Evolutionary conservation across 2,329 filamentous ascomycete species (phyloP).

Genomic region (Fusarium oligoseptatum): DNA sequence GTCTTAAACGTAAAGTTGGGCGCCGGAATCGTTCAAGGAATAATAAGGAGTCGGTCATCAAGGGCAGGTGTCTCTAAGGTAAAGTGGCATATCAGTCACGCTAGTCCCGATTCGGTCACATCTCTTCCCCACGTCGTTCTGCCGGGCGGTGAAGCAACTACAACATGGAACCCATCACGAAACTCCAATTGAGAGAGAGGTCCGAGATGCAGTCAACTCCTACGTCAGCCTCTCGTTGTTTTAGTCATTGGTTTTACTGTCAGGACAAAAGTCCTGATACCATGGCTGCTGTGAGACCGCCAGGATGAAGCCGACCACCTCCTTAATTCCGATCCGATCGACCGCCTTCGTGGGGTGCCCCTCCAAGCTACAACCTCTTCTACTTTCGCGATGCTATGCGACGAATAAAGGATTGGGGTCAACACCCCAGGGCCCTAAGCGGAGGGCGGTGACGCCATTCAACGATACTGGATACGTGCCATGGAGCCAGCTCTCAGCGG

Average conservation of each 20-base stretch:
- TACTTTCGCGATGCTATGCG: slow-evolving; percentile 67
- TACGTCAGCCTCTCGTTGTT: slow-evolving; percentile 2
- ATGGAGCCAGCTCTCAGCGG: slow-evolving; percentile 81
- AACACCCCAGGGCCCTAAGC: slow-evolving; percentile 60
- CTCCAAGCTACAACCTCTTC: slow-evolving; percentile 52
- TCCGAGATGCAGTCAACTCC: not conserved
- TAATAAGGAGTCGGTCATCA: slow-evolving; percentile 52
- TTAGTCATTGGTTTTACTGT: slow-evolving; percentile 2
- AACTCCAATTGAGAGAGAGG: slow-evolving; percentile 8
- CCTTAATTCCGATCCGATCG: slow-evolving; percentile 54
- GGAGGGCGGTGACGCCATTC: slow-evolving; percentile 82
- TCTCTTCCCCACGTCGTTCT: slow-evolving; percentile 48
- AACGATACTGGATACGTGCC: slow-evolving; percentile 87
- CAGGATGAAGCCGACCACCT: slow-evolving; percentile 62
- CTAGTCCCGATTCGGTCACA: slow-evolving; percentile 52
- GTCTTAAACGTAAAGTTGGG: slow-evolving; percentile 29
- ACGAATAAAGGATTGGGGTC: slow-evolving; percentile 65
- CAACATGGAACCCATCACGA: not conserved
- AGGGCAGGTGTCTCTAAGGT: slow-evolving; percentile 50
- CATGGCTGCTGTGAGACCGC: slow-evolving; percentile 54
- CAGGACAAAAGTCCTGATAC: slow-evolving; percentile 41
- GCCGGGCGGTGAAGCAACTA: slow-evolving; percentile 54
- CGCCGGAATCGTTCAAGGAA: slow-evolving; percentile 44
- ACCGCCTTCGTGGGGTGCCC: slow-evolving; percentile 46
- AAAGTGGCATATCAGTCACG: slow-evolving; percentile 58